A percentile compares a stretch with the other conserved stretches of the same genome.
phyloP scores from a whole-genome alignment of 176 grass and related monocot genomes.

The Carex myosuroides region DNA sequence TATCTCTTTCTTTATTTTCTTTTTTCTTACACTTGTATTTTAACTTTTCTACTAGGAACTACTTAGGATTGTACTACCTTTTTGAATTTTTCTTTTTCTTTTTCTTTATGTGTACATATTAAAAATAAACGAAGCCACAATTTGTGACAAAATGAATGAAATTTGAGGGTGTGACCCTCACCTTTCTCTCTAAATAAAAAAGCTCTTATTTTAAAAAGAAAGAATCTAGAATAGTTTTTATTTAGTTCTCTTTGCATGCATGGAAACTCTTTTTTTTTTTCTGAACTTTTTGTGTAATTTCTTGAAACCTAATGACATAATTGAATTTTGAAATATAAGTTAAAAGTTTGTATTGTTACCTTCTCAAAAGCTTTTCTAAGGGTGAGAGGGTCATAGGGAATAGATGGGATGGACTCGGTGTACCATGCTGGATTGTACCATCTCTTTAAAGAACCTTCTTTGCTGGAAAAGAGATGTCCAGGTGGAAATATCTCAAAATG shows the following conservation, averaged over 20 bases:
- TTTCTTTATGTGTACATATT: too few species aligned
- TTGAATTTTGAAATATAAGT: background rate
- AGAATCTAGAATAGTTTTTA: background rate
- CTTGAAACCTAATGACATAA: background rate
- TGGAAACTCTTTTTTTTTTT: background rate
- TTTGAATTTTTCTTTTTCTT: too few species aligned
- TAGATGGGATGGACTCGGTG: conserved; percentile 35
- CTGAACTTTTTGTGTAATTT: background rate
- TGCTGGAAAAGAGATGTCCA: conserved; percentile 68
- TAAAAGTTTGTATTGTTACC: conserved; percentile 18
- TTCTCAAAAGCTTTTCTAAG: conserved; percentile 72
- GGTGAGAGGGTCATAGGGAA: conserved; percentile 41
- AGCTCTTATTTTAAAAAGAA: too few species aligned
- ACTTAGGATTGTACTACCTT: too few species aligned
- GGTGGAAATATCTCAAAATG: conserved; percentile 87
- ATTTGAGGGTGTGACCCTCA: too few species aligned
- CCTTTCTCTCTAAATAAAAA: too few species aligned
- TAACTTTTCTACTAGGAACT: too few species aligned
- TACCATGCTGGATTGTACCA: conserved; percentile 87
- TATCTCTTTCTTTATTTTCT: too few species aligned
- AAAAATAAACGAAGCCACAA: too few species aligned
- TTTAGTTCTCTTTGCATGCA: background rate
- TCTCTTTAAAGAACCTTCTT: conserved; percentile 34
- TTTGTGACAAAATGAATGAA: too few species aligned
- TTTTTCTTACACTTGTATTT: too few species aligned